Conservation (phyloP, 306 rosid genomes). For the Carpinus fangiana region DNA sequence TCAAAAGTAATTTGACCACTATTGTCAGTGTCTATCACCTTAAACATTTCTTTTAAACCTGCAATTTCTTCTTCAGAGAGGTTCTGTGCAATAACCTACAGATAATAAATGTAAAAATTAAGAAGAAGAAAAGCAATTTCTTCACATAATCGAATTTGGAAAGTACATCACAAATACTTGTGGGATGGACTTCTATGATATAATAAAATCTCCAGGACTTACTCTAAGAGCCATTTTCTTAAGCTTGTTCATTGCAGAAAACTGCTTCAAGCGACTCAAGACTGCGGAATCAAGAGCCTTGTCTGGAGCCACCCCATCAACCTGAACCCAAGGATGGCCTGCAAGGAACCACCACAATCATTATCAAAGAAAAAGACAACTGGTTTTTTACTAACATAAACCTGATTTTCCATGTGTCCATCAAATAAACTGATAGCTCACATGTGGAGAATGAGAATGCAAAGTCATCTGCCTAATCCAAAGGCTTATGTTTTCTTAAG, state of each 20-base stretch:
- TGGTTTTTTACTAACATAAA: neutral
- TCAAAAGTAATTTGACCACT: conserved; percentile 89
- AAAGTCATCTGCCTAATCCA: conserved; percentile 1
- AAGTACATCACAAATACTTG: neutral
- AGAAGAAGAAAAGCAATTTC: neutral
- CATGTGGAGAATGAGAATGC: neutral
- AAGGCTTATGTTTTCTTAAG: neutral
- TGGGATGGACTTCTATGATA: neutral
- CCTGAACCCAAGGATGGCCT: conserved; percentile 95
- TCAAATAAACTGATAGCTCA: neutral
- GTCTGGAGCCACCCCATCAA: conserved; percentile 84
- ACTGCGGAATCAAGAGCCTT: conserved; percentile 89
- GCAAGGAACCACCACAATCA: conserved; percentile 33
- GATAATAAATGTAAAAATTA: conserved; percentile 18
- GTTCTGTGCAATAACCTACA: conserved; percentile 82
- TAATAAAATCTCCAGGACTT: conserved; percentile 29
- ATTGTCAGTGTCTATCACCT: conserved; percentile 69
- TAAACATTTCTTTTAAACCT: conserved; percentile 84
- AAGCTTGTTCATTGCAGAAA: conserved; percentile 83
- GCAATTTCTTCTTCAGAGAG: conserved; percentile 89
- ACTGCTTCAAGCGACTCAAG: conserved; percentile 80
- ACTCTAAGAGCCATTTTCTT: conserved; percentile 96
- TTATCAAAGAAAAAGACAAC: neutral
- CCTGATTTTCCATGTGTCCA: neutral
- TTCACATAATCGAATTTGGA: neutral